Evolutionary conservation across 2,329 filamentous ascomycete genomes (phyloP).

Genomic region (Aspergillus aculeatus): DNA sequence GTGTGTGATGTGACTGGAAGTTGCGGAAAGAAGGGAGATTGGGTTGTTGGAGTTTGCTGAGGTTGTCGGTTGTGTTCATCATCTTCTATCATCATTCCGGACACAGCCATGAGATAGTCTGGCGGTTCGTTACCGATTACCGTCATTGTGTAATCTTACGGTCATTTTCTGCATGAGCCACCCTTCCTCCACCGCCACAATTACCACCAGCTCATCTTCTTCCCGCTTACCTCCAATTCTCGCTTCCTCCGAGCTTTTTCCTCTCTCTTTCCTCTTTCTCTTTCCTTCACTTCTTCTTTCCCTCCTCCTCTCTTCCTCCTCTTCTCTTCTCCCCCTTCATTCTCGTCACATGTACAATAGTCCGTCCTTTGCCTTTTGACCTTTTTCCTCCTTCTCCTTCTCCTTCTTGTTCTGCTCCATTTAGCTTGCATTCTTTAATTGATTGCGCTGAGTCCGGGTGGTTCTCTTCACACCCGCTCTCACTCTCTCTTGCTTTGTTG

Average conservation of each 20-base stretch:
- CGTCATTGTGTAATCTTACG: background rate
- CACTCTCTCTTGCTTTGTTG: slow-evolving; percentile 15
- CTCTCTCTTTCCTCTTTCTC: slow-evolving; percentile 16
- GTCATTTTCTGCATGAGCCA: slow-evolving; percentile 4
- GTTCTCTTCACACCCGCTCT: slow-evolving; percentile 11
- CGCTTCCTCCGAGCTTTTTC: slow-evolving; percentile 16
- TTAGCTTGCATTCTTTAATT: slow-evolving; percentile 5
- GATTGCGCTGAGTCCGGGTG: background rate
- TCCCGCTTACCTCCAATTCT: slow-evolving; percentile 9
- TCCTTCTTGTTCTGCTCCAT: slow-evolving; percentile 3
- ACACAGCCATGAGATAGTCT: no score
- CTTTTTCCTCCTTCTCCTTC: slow-evolving; percentile 1
- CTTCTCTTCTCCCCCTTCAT: slow-evolving; percentile 10
- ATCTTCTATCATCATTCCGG: background rate
- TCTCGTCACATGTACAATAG: slow-evolving; percentile 17
- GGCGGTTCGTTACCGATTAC: background rate
- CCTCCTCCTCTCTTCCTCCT: slow-evolving; percentile 13
- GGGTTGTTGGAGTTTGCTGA: background rate
- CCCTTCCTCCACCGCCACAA: slow-evolving; percentile 18
- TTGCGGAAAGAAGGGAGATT: background rate
- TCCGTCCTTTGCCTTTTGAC: slow-evolving; percentile 15
- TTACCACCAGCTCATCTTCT: slow-evolving; percentile 17
- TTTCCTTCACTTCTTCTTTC: slow-evolving; percentile 17
- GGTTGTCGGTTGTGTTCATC: background rate
- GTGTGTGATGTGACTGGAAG: background rate